phyloP scores from a whole-genome alignment of 805 yeast species.

The Teunomyces cretensis region DNA sequence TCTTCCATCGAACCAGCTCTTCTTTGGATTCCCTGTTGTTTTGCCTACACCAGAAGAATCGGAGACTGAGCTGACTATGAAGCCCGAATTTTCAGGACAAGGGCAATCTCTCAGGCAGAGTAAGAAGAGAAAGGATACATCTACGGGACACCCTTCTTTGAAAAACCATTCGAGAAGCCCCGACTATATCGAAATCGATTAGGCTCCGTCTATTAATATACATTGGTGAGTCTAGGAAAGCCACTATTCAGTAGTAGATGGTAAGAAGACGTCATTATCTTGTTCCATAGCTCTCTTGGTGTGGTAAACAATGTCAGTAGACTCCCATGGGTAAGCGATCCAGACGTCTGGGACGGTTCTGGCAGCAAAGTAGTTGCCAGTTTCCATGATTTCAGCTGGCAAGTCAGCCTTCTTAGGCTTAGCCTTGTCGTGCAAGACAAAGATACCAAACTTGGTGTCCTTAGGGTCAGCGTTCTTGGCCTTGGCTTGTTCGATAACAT shows the following conservation, averaged over 20 bases:
- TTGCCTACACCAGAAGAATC: slow-evolving; percentile 36
- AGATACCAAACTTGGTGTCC: slow-evolving; percentile 65
- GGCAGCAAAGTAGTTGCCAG: slow-evolving; percentile 68
- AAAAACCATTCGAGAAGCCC: slow-evolving; percentile 70
- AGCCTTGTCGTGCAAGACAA: slow-evolving; percentile 74
- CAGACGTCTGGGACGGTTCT: slow-evolving; percentile 74
- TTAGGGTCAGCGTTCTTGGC: slow-evolving; percentile 50
- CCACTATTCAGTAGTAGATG: slow-evolving; percentile 24
- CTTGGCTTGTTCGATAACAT: slow-evolving; percentile 58
- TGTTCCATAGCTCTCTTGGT: slow-evolving; percentile 70
- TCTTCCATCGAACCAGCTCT: slow-evolving; percentile 82
- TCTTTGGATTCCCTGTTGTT: slow-evolving; percentile 86
- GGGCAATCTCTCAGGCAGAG: slow-evolving; percentile 77
- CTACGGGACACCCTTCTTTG: slow-evolving; percentile 46
- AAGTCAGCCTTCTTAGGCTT: slow-evolving; percentile 72
- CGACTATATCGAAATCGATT: slow-evolving; percentile 79
- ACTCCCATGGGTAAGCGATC: slow-evolving; percentile 90
- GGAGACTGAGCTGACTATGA: background rate
- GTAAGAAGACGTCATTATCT: slow-evolving; percentile 62
- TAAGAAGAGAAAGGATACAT: slow-evolving; percentile 65
- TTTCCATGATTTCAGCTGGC: slow-evolving; percentile 60
- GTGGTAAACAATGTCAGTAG: slow-evolving; percentile 71
- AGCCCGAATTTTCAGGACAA: slow-evolving; percentile 52
- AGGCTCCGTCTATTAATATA: slow-evolving; percentile 9
- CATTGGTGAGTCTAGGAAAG: slow-evolving; percentile 11